Conservation (phyloP, 2,329 filamentous ascomycete species). For the Calonectria ilicicola region DNA sequence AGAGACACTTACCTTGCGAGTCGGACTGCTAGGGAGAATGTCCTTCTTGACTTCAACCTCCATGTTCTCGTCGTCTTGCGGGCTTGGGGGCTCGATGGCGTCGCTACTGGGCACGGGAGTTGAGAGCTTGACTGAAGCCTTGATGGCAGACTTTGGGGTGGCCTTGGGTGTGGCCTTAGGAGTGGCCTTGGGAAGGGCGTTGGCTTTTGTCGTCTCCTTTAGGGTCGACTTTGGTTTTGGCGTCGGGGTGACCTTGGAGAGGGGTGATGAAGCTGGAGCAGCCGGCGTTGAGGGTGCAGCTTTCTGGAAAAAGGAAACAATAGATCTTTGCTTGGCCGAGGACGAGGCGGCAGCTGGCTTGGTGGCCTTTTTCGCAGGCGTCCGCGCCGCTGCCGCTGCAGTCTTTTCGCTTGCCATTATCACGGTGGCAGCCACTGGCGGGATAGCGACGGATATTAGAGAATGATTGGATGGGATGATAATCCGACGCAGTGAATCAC, state of each 20-base stretch:
- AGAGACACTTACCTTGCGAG: constrained; percentile 73
- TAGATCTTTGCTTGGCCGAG: constrained; percentile 55
- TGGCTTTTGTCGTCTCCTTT: constrained; percentile 56
- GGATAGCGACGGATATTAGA: neutral
- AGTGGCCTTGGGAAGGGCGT: constrained; percentile 57
- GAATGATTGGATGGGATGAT: neutral
- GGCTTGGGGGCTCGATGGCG: constrained; percentile 73
- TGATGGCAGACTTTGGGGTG: constrained; percentile 56
- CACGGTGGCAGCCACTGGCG: constrained; percentile 17
- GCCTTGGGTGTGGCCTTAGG: constrained; percentile 60
- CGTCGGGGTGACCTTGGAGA: constrained; percentile 48
- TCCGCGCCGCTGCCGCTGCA: constrained; percentile 45
- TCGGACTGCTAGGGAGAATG: constrained; percentile 72
- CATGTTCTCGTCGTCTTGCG: constrained; percentile 70
- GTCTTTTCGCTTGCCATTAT: constrained; percentile 47
- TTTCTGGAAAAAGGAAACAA: constrained; percentile 59
- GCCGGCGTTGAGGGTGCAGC: constrained; percentile 50
- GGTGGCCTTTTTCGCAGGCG: constrained; percentile 49
- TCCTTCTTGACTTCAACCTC: constrained; percentile 45
- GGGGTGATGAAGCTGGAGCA: constrained; percentile 47
- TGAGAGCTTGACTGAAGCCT: constrained; percentile 50
- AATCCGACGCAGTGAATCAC: constrained; percentile 30
- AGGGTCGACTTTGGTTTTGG: constrained; percentile 50
- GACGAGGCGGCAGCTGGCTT: constrained; percentile 46
- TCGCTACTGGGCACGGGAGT: constrained; percentile 89